A percentile compares a stretch with the other conserved stretches of the same genome.
phyloP scores from a whole-genome alignment of 257 asterid species.

The Asclepias syriaca region DNA sequence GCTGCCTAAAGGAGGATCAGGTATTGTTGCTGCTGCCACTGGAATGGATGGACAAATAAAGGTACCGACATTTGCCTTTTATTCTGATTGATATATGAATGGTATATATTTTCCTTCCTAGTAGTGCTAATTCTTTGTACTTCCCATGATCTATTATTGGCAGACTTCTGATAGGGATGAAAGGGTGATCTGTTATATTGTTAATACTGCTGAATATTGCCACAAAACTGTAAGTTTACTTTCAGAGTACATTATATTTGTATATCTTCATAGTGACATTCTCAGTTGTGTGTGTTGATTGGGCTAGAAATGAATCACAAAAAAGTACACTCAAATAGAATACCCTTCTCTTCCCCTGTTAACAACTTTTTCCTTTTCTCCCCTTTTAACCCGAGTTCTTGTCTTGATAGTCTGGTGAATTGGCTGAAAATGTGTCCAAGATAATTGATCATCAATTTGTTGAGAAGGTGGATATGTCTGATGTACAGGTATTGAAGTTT shows the following conservation, averaged over 20 bases:
- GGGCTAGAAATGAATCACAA: not conserved
- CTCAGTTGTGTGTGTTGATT: not conserved
- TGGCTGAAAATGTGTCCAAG: conserved; percentile 93
- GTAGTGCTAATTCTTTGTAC: conserved; percentile 10
- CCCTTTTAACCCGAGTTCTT: not conserved
- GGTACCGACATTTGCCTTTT: conserved; percentile 32
- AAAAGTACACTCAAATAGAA: not conserved
- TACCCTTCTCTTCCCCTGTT: not conserved
- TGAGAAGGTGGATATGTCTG: conserved; percentile 87
- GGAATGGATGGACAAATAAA: conserved; percentile 99
- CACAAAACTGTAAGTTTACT: conserved; percentile 80
- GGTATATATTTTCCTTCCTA: not conserved
- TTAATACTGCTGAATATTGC: conserved; percentile 98
- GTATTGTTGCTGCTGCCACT: conserved; percentile 98
- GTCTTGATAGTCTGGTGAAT: conserved; percentile 75
- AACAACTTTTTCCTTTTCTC: conserved; percentile 13
- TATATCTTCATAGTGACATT: not conserved
- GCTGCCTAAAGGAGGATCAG: conserved; percentile 96
- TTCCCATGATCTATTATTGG: conserved; percentile 19
- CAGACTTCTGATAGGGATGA: conserved; percentile 99
- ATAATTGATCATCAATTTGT: conserved; percentile 72
- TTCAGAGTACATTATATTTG: conserved; percentile 17
- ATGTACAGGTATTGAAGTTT: conserved; percentile 68
- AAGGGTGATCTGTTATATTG: conserved; percentile 84
- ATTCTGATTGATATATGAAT: not conserved